Evolutionary conservation across 768 basidiomycete genomes (phyloP), one percentile per base, ranked within the genome.

Genomic region (Nidula microcarpa): DNA sequence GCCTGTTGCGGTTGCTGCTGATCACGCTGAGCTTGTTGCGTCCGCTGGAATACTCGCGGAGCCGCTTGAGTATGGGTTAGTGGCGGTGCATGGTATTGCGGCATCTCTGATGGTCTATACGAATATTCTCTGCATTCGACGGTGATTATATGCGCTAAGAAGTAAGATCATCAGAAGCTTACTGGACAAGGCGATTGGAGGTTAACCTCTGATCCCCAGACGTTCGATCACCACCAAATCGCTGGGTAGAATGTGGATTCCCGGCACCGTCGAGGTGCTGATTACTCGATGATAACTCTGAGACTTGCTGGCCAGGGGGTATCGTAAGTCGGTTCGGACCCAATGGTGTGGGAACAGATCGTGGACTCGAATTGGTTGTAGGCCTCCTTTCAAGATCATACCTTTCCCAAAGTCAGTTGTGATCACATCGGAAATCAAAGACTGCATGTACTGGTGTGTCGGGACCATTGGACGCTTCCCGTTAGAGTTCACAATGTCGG

Each of bases 241-340:
- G n/a, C 10, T 14, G 10, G 13, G 44, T 11, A 23, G 13, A 14
- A n/a, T 10, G 4, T n/a, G 13, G 23, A 23, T 46, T 23, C 23
- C 13, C 23, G 23, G 44, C 23, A 14, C 14, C 14, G 10, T 14
- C 44, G 23, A 10, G 13, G 36, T 58, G 55, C 35, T 59, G 54
- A 33, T 59, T 65, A 50, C 63, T 60, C 8, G 70, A 63, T 3
- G 69, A 68, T 23, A 78, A 61, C 34, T 67, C 72, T 6, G 82
- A 79, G 43, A 74, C 71, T 34, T 78, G 78, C 59, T 86, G 86
- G 43, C 78, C 76, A 10, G 74, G 80, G 14, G 84, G 85, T 17
- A 90, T 72, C 2, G 89, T 91, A 35, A 91, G 74, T 64, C 90
- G 71, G 58, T 79, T 70, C 23, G 87, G 87, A 16, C 76, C 85